phyloP scores from a whole-genome alignment of 106 monocot genomes.

The Iris macrosiphon region DNA sequence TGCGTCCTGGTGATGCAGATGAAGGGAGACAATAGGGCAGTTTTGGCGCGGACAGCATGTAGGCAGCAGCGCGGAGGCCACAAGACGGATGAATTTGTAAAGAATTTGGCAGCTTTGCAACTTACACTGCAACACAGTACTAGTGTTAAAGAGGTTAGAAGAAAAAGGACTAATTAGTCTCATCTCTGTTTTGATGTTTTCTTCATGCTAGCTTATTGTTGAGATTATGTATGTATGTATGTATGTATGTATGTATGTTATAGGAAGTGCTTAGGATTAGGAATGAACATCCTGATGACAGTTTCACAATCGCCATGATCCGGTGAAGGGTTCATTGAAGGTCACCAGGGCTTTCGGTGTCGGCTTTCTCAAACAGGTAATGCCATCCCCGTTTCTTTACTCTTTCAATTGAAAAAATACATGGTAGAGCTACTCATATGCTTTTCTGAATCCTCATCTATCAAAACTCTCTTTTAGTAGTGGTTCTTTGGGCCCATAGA shows the following conservation, averaged over 20 bases:
- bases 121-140: slow-evolving; percentile 64
- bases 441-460: too few species aligned
- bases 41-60: slow-evolving; percentile 35
- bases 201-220: background rate
- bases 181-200: background rate
- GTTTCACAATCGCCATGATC: slow-evolving; percentile 21
- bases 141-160: slow-evolving; percentile 47
- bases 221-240: too few species aligned
- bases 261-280: slow-evolving; percentile 35
- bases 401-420: too few species aligned
- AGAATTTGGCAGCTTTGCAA: slow-evolving; percentile 24
- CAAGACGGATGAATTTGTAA: slow-evolving; percentile 1
- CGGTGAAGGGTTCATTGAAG: slow-evolving; percentile 52
- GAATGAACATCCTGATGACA: slow-evolving; percentile 30
- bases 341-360: slow-evolving; percentile 60
- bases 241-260: too few species aligned
- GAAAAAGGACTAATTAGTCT: too few species aligned
- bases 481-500: too few species aligned
- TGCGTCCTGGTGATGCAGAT: slow-evolving; percentile 61
- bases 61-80: slow-evolving; percentile 9
- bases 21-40: slow-evolving; percentile 68
- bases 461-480: too few species aligned
- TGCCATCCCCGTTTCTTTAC: too few species aligned
- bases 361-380: slow-evolving; percentile 54
- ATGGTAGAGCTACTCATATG: too few species aligned